These are phyloP conservation scores for Saitozyma podzolica DNA, from an alignment of 768 basidiomycete genomes.

Conservation along the genomic window DNA sequence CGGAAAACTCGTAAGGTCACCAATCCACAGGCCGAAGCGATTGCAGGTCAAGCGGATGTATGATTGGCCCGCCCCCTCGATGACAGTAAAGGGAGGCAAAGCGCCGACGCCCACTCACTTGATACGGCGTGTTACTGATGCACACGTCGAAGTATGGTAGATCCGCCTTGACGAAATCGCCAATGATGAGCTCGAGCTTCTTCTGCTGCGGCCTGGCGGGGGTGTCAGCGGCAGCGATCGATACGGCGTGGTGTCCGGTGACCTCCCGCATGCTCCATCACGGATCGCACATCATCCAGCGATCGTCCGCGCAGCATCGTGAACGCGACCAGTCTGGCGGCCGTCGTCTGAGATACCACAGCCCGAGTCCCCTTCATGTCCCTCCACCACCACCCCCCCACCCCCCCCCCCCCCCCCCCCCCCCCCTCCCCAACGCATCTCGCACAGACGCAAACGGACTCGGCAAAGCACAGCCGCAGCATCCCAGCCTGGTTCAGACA, in stretches of 20 bases:
- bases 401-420: too few relatives aligned
- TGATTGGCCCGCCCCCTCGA: not conserved
- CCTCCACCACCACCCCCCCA: too few relatives aligned
- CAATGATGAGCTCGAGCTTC: conserved; percentile 91
- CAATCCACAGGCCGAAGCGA: too few relatives aligned
- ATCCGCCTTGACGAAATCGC: conserved; percentile 97
- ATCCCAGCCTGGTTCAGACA: too few relatives aligned
- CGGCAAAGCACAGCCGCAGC: not conserved
- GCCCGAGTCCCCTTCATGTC: too few relatives aligned
- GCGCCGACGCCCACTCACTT: conserved; percentile 56
- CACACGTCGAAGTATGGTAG: conserved; percentile 98
- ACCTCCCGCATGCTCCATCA: too few relatives aligned
- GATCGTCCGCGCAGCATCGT: not conserved
- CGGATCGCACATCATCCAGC: conserved; percentile 1
- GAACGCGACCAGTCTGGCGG: too few relatives aligned
- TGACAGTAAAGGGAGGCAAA: not conserved
- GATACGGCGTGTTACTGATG: conserved; percentile 98
- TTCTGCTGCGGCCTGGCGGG: conserved; percentile 85
- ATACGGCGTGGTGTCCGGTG: too few relatives aligned
- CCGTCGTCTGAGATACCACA: too few relatives aligned
- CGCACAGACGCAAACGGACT: too few relatives aligned
- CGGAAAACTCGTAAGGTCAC: not conserved
- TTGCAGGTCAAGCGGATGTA: not conserved
- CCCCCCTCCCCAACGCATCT: too few relatives aligned
- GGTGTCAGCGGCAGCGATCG: too few relatives aligned